Percentiles rank a stretch among this genome's conserved stretches.
Conservation (phyloP, 2,329 filamentous ascomycete species). For the Bimuria novae-zelandiae region DNA sequence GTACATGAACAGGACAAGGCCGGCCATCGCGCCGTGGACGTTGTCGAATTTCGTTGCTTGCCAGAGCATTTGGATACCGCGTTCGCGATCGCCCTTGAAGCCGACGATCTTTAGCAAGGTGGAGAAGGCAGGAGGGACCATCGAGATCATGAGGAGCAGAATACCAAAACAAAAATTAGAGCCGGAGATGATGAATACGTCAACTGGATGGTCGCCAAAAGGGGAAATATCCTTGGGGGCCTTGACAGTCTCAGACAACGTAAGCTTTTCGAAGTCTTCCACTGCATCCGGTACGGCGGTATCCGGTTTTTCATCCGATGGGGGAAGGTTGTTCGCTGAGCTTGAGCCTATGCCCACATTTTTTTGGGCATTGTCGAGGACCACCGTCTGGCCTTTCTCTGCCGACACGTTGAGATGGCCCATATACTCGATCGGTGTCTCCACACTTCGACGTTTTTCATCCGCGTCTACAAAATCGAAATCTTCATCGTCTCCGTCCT, state of each 20-base stretch:
- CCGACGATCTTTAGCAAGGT: slow-evolving; percentile 85
- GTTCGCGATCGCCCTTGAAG: slow-evolving; percentile 84
- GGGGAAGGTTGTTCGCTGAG: slow-evolving; percentile 29
- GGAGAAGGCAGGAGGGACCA: slow-evolving; percentile 90
- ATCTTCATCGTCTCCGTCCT: slow-evolving; percentile 37
- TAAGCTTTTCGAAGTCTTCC: slow-evolving; percentile 39
- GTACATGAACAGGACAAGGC: slow-evolving; percentile 78
- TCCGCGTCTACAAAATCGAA: slow-evolving; percentile 64
- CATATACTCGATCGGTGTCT: slow-evolving; percentile 54
- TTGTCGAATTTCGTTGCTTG: slow-evolving; percentile 83
- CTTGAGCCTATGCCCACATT: slow-evolving; percentile 30
- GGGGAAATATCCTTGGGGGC: slow-evolving; percentile 64
- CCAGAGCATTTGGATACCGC: slow-evolving; percentile 87
- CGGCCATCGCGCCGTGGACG: slow-evolving; percentile 89
- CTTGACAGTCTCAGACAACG: slow-evolving; percentile 35
- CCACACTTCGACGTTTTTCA: slow-evolving; percentile 52
- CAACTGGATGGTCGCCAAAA: slow-evolving; percentile 72
- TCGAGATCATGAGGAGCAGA: slow-evolving; percentile 82
- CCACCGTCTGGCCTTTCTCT: slow-evolving; percentile 28
- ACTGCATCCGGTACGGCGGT: slow-evolving; percentile 27
- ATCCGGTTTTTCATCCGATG: slow-evolving; percentile 22
- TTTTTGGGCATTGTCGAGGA: slow-evolving; percentile 29
- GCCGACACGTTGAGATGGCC: slow-evolving; percentile 47
- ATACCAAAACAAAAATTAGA: slow-evolving; percentile 89
- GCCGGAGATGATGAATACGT: slow-evolving; percentile 87